Evolutionary conservation across 2,329 filamentous ascomycete species (phyloP).

Genomic region (Coniochaeta prunicola): DNA sequence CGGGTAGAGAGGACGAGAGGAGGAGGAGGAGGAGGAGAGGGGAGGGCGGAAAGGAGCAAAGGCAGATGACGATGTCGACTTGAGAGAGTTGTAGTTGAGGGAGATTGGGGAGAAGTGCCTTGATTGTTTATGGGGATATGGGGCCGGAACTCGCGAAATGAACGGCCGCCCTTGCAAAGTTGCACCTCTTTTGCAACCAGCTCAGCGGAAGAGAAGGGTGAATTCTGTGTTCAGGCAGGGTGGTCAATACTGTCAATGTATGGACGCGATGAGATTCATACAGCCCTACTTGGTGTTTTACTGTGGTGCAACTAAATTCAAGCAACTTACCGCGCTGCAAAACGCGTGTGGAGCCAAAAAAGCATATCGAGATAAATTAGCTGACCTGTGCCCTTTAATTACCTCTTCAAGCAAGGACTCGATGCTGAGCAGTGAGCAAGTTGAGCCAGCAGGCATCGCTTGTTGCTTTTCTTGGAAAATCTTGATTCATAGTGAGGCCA

Average conservation of each 20-base stretch:
- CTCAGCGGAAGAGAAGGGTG: too few relatives aligned
- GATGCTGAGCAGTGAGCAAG: neutral
- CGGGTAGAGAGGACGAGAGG: neutral
- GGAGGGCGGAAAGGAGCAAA: neutral
- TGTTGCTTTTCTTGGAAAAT: neutral
- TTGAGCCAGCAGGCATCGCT: neutral
- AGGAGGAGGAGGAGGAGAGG: neutral
- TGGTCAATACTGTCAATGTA: neutral
- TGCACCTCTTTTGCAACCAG: too few relatives aligned
- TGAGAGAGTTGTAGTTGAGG: neutral
- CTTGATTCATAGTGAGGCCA: neutral
- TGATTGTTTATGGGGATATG: neutral
- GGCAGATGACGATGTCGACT: neutral
- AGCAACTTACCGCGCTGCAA: neutral
- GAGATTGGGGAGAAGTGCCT: neutral
- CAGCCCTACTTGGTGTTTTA: too few relatives aligned
- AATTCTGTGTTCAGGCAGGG: too few relatives aligned
- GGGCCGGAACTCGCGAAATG: neutral
- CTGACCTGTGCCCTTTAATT: conserved; percentile 1
- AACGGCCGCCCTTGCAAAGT: neutral
- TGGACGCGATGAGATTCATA: neutral
- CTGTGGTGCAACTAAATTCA: too few relatives aligned
- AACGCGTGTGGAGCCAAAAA: neutral
- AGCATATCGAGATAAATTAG: neutral
- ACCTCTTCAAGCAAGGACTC: neutral